Conservation (phyloP, 1,284 basidiomycete genomes). For the Microbotryomycetes sp. region DNA sequence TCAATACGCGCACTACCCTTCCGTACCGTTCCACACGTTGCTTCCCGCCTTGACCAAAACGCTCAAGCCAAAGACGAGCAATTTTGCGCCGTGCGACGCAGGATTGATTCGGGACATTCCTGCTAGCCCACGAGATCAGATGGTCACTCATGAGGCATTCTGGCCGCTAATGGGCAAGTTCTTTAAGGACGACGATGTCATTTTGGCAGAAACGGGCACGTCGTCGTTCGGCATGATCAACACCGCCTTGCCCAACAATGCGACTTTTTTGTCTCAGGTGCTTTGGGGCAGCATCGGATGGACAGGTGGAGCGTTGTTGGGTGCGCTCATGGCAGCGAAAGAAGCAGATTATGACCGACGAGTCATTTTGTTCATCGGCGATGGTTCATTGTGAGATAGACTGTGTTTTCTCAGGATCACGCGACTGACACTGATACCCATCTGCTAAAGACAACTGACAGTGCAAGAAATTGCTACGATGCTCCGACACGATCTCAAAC, state of each 20-base stretch:
- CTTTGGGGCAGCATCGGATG: constrained; percentile 83
- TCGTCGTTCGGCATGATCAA: constrained; percentile 69
- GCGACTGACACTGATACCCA: constrained; percentile 44
- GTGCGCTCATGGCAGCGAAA: constrained; percentile 67
- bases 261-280: constrained; percentile 63
- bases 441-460: constrained; percentile 20
- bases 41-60: constrained; percentile 48
- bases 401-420: constrained; percentile 36
- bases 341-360: constrained; percentile 52
- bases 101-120: constrained; percentile 15
- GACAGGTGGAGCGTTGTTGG: constrained; percentile 62
- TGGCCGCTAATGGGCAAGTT: constrained; percentile 78
- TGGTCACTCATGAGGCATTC: constrained; percentile 53
- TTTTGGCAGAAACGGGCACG: constrained; percentile 69
- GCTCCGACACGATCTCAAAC: constrained; percentile 58
- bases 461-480: constrained; percentile 57
- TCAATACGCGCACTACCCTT: constrained; percentile 21
- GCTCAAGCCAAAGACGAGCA: constrained; percentile 48
- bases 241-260: constrained; percentile 60
- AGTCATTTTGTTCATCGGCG: constrained; percentile 78
- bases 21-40: constrained; percentile 27
- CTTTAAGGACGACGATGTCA: constrained; percentile 62
- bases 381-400: constrained; percentile 53
- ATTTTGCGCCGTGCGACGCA: background rate
- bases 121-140: constrained; percentile 20